phyloP scores from a whole-genome alignment of 140 eudicot species.

The Cichorium intybus region DNA sequence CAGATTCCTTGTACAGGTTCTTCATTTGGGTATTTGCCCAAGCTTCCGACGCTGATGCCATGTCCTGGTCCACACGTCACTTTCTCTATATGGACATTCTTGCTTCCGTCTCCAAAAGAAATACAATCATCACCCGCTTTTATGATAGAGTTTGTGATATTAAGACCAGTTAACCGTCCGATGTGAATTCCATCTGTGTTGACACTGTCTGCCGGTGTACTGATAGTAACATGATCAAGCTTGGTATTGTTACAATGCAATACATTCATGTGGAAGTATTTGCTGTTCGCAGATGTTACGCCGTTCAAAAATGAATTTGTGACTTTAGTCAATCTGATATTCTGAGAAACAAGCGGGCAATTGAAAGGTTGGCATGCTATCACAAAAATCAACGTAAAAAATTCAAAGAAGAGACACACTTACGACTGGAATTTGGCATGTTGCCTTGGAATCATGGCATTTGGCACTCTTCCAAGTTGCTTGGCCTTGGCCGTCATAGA shows the following conservation, averaged over 20 bases:
- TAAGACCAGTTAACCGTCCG: constrained; percentile 21
- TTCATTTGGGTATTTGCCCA: constrained; percentile 46
- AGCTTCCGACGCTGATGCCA: constrained; percentile 71
- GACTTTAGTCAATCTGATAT: constrained; percentile 36
- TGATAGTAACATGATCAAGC: constrained; percentile 26
- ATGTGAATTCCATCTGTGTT: constrained; percentile 79
- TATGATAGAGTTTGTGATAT: constrained; percentile 34
- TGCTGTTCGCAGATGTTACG: constrained; percentile 55
- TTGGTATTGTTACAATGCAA: constrained; percentile 41
- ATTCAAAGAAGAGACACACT: neutral
- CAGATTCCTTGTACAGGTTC: constrained; percentile 46
- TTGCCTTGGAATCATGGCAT: constrained; percentile 13
- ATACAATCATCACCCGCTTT: constrained; percentile 81
- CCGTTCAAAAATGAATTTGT: constrained; percentile 34
- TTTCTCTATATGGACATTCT: constrained; percentile 27
- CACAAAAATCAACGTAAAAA: neutral
- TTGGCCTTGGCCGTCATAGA: constrained; percentile 57
- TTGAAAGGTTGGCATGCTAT: neutral
- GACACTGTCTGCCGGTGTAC: constrained; percentile 38
- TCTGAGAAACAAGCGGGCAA: constrained; percentile 19
- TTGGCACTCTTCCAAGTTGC: constrained; percentile 37
- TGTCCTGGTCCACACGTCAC: constrained; percentile 84
- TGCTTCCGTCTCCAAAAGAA: constrained; percentile 62
- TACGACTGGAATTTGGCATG: constrained; percentile 35
- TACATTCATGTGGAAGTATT: constrained; percentile 45